Evolutionary conservation across 257 asterid genomes (phyloP), one percentile per base, ranked within the genome.

Genomic region (Perilla frutescens): DNA sequence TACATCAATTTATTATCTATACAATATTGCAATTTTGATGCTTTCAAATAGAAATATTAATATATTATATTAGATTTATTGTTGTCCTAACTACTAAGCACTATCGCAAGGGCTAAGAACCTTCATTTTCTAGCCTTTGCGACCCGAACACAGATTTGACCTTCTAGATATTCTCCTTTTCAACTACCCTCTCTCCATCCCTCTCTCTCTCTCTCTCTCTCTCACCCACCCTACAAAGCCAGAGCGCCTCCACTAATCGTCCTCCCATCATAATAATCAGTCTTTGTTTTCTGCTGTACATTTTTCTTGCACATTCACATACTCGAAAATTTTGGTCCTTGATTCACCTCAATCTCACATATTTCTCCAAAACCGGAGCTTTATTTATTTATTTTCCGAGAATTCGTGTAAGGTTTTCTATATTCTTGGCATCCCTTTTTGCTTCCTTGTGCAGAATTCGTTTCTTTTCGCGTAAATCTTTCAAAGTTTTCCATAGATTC

Each of bases 131-230:
- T 11, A 36, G 72, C 81, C 75, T 14, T 64, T 50, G 50, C 14
- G 83, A 77, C 85, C 85, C 70, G n/a, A 9, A 31, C 7, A 43
- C 51, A 15, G 29, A 36, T 53, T 64, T 75, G 73, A 73, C 84
- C 81, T 81, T 76, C 85, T 64, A 76, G 70, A 77, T 43, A 43
- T 39, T 14, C 73, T n/a, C 48, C 45, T 36, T 34, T 48, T 14
- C 63, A 8, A 2, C 37, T 12, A 10, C 44, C 50, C 63, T 36
- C 3, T 1, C 8, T 8, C n/a, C n/a, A n/a, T n/a, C n/a, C n/a
- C 40, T 8, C 10, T 4, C n/a, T 6, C 37, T 20, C 64, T 58
- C 44, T 31, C 9, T 6, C 26, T 41, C 32, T 20, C 49, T 7
- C 29, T 5, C 63, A 3, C 29, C 12, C 56, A 1, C 56, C 65